A percentile compares a stretch with the other conserved stretches of the same genome.
phyloP scores from a whole-genome alignment of 805 yeast genomes.

The Phaffomyces thermotolerans region DNA sequence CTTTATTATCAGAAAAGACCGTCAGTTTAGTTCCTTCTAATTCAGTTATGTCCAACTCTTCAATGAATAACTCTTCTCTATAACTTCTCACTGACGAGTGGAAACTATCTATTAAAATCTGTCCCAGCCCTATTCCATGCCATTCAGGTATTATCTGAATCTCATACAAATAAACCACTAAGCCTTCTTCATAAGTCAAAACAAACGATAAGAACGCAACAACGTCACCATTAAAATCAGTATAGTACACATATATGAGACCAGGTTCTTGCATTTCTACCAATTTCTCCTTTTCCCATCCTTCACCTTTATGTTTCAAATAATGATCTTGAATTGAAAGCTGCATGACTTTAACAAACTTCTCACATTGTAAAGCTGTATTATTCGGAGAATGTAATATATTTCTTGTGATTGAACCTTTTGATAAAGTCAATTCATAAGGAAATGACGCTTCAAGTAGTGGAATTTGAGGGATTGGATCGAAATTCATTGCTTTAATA shows the following conservation, averaged over 20 bases:
- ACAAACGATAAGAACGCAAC: constrained; percentile 42
- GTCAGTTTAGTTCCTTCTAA: constrained; percentile 31
- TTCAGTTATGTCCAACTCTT: constrained; percentile 2
- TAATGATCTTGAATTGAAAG: constrained; percentile 15
- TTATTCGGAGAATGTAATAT: constrained; percentile 1
- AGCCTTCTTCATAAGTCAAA: constrained; percentile 34
- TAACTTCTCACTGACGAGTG: constrained; percentile 26
- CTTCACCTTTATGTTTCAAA: constrained; percentile 9
- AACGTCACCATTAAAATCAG: constrained; percentile 10
- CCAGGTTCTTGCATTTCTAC: constrained; percentile 32
- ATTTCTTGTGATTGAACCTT: neutral
- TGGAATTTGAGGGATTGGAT: constrained; percentile 5
- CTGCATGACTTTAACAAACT: constrained; percentile 9
- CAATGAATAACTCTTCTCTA: constrained; percentile 4
- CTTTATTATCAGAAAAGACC: constrained; percentile 43
- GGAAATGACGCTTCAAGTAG: constrained; percentile 1
- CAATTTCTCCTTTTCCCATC: constrained; percentile 32
- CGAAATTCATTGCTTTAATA: constrained; percentile 3
- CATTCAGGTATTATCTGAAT: constrained; percentile 37
- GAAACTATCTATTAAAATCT: constrained; percentile 29
- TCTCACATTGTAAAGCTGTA: neutral
- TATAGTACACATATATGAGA: constrained; percentile 11
- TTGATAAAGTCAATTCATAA: neutral
- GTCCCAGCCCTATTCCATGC: constrained; percentile 34
- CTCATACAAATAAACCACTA: constrained; percentile 48